Base-by-base conservation (phyloP, 2,329 filamentous ascomycete species). In the Karstenula rhodostoma region DNA sequence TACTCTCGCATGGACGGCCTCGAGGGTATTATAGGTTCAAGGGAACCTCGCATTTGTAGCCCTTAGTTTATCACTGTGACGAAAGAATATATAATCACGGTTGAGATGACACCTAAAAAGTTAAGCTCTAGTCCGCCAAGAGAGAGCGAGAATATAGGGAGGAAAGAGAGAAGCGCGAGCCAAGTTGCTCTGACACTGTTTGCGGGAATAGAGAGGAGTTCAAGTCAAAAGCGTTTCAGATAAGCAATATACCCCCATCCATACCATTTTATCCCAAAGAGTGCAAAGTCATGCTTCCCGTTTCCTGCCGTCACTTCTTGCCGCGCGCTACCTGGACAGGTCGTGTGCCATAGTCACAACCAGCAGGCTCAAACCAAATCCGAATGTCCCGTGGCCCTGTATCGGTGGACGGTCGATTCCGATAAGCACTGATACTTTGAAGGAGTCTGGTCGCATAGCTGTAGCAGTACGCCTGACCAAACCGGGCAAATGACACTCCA, bases 31-130 rank as follows among this genome's bases (percentile, higher is more conserved):
- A 29, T 29, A 29, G 4, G 27, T 8, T 29, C 27, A 8, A 29
- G 27, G n/a, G n/a, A n/a, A n/a, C n/a, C n/a, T n/a, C n/a, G n/a
- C n/a, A n/a, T n/a, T n/a, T n/a, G n/a, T n/a, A 29, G 27, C 27
- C 43, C 42, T 25, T 35, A 57, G 7, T 51, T 27, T 2, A 65
- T 67, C 32, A 57, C 49, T n/a, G 63, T 67, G n/a, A 60, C 46
- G 51, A 65, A 63, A 42, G 65, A 67, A 15, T 65, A 63, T 42
- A 67, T 51, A 47, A 60, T 67, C 37, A 63, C 57, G 19, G 58
- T 67, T n/a, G 65, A 67, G 49, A 32, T 49, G 4, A 50, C 35
- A 23, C 56, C 50, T 1, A 49, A 57, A 22, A 49, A 22, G 22
- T 33, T 43, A 10, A 57, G 40, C 43, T 42, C 51, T 22, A 57